Evolutionary conservation across 2,329 filamentous ascomycete species (phyloP), one percentile per base, ranked within the genome.

Genomic region (Claviceps humidiphila): DNA sequence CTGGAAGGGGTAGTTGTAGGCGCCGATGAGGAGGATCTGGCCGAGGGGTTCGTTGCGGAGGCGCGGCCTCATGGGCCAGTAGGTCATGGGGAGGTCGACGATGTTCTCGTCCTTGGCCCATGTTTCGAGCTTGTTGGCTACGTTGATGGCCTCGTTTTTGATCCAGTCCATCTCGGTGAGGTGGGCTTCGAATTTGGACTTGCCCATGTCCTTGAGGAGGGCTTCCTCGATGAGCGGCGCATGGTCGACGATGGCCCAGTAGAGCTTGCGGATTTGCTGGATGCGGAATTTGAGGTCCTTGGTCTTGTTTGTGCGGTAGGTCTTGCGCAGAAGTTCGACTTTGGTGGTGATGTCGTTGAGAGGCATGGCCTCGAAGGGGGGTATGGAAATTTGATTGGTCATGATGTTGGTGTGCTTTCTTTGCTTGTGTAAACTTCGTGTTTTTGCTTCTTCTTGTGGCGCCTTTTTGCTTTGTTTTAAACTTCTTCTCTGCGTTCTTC

Each of bases 1-100:
- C 69, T 90, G 84, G 66, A 95, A 74, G 50, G 93, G 93, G 67
- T 90, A 95, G 74, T 98, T 98, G 79, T 88, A 97, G 44, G 93
- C 82, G 53, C 89, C 89, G 63, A 97, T 94, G 62, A 96, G 81
- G 60, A 97, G 74, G 11, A 88, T 81, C 42, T 82, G 74, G 39
- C 93, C 93, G 53, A 96, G 68, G 1, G 93, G 93, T 63, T 97
- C 91, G 71, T 95, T 94, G 58, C 83, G 77, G 65, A 94, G 83
- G 63, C 78, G 84, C 40, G 89, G 85, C 52, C 74, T 82, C 71
- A 95, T 77, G 43, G 85, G 64, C 58, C 76, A 76, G 69, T 84
- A 88, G 43, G 77, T 74, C 46, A 89, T 64, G 13, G 83, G 74
- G 17, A 94, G 84, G 64, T 89, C 84, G 44, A 70, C 69, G 37